These are phyloP conservation scores for Fusarium lyarnte DNA, from an alignment of 2,329 filamentous ascomycete genomes.

Conservation along the genomic window DNA sequence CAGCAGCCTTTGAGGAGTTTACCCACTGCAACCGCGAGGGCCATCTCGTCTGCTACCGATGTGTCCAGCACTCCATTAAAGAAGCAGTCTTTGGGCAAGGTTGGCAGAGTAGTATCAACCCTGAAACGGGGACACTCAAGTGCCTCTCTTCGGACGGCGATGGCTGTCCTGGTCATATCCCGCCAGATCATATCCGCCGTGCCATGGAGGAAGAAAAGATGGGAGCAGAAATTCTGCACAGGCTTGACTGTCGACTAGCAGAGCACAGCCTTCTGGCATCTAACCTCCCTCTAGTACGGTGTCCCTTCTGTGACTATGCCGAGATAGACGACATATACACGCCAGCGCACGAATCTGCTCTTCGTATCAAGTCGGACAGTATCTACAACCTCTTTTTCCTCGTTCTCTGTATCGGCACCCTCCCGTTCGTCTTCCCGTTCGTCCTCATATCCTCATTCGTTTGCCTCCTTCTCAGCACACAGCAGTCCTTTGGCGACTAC, in stretches of 20 bases:
- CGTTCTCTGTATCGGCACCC: constrained; percentile 60
- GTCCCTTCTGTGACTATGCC: constrained; percentile 91
- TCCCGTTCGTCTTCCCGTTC: constrained; percentile 66
- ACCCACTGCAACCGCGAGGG: constrained; percentile 74
- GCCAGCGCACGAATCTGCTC: constrained; percentile 62
- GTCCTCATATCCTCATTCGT: constrained; percentile 58
- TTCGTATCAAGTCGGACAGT: constrained; percentile 65
- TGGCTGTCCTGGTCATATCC: constrained; percentile 80
- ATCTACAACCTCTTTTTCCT: constrained; percentile 61
- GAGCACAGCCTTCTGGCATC: constrained; percentile 80
- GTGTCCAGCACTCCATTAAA: constrained; percentile 81
- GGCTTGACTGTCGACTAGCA: constrained; percentile 81
- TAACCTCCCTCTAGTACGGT: constrained; percentile 79
- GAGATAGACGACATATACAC: constrained; percentile 84
- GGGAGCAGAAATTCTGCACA: constrained; percentile 75
- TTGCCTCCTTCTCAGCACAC: constrained; percentile 56
- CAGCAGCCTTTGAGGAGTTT: constrained; percentile 77
- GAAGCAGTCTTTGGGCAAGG: constrained; percentile 95
- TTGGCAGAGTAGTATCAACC: constrained; percentile 83
- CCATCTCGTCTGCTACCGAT: constrained; percentile 83
- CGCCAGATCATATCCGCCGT: constrained; percentile 73
- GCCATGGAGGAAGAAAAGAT: constrained; percentile 76
- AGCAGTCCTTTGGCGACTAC: constrained; percentile 53
- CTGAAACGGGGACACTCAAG: constrained; percentile 75
- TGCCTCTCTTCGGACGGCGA: constrained; percentile 81